phyloP scores from a whole-genome alignment of 2,329 filamentous ascomycete species.

The Colletotrichum chlorophyti region DNA sequence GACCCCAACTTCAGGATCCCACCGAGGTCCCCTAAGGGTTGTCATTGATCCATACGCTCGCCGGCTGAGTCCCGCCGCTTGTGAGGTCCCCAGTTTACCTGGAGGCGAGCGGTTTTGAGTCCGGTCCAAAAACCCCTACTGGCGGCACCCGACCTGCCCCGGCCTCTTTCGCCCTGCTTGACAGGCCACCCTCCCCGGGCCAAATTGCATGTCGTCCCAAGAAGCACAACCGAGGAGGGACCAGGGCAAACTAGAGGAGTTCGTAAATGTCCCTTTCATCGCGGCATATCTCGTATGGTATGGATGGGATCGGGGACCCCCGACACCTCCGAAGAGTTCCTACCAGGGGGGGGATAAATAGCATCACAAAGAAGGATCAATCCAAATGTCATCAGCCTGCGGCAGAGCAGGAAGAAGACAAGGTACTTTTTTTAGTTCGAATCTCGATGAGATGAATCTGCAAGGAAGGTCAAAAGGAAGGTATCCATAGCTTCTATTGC shows the following conservation, averaged over 20 bases:
- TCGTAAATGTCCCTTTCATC: not conserved
- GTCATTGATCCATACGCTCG: too few relatives aligned
- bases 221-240: not conserved
- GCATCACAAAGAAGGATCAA: too few relatives aligned
- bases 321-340: not conserved
- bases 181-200: not conserved
- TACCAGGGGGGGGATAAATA: too few relatives aligned
- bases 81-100: too few relatives aligned
- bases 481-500: conserved; percentile 27
- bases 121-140: too few relatives aligned
- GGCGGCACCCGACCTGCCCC: not conserved
- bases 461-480: not conserved
- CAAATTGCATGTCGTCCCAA: not conserved
- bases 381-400: too few relatives aligned
- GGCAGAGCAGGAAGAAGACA: not conserved
- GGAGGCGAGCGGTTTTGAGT: not conserved
- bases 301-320: not conserved
- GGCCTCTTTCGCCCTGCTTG: not conserved
- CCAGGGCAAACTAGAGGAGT: not conserved
- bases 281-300: not conserved
- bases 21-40: not conserved
- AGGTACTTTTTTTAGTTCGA: not conserved
- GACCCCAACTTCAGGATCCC: not conserved
- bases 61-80: too few relatives aligned
- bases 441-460: not conserved